These are phyloP conservation scores for Vanrija sp. DNA, from an alignment of 1,284 basidiomycete species.

Conservation along the genomic window DNA sequence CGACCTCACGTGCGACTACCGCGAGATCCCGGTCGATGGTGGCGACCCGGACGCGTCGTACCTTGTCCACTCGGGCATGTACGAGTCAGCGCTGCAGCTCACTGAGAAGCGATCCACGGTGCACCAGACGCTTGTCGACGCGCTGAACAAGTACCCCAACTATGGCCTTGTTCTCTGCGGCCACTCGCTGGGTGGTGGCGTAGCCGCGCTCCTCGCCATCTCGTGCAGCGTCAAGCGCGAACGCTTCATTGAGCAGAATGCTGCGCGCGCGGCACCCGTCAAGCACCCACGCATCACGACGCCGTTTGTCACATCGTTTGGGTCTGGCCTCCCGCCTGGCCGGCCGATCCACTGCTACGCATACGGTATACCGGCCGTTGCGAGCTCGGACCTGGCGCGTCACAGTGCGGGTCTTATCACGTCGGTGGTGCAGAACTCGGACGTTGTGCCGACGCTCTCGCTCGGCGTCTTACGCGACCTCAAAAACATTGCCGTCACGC, in stretches of 20 bases:
- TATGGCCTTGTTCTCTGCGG: constrained; percentile 54
- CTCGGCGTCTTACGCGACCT: constrained; percentile 53
- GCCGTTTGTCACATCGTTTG: constrained; percentile 51
- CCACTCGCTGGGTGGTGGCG: constrained; percentile 54
- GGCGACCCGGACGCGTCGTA: constrained; percentile 47
- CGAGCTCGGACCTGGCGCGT: constrained; percentile 50
- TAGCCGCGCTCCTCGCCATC: constrained; percentile 49
- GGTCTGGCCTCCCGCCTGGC: constrained; percentile 52
- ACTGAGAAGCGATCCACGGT: constrained; percentile 48
- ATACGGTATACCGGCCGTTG: constrained; percentile 50
- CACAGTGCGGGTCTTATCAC: constrained; percentile 52
- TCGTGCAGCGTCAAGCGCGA: constrained; percentile 38
- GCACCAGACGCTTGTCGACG: constrained; percentile 49
- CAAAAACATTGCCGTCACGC: constrained; percentile 51
- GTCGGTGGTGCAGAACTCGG: constrained; percentile 49
- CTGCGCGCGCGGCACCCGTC: constrained; percentile 11
- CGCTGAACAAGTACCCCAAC: constrained; percentile 47
- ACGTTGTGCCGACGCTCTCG: constrained; percentile 45
- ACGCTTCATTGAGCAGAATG: constrained; percentile 35
- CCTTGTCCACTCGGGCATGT: constrained; percentile 55
- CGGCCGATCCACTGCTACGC: constrained; percentile 53
- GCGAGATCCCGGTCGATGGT: constrained; percentile 47
- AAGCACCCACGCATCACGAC: constrained; percentile 47
- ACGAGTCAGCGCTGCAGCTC: constrained; percentile 49
- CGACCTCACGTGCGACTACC: constrained; percentile 54